Evolutionary conservation across 352 stramenopile species (phyloP).

Genomic region (Globisporangium spinosum): DNA sequence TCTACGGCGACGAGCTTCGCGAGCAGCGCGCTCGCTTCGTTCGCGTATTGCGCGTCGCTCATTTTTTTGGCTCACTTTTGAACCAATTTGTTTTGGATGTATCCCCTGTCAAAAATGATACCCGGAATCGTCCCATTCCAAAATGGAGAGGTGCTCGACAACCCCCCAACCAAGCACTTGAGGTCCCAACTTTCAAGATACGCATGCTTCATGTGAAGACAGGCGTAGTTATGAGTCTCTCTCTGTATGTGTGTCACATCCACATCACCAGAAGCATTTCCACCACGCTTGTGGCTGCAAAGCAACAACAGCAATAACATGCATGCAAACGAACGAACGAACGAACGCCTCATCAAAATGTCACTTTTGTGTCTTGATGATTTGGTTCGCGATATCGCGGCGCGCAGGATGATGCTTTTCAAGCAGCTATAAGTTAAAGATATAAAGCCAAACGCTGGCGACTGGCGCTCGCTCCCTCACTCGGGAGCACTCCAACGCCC

Average conservation of each 20-base stretch:
- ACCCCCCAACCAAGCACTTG: background rate
- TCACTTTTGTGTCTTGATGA: slow-evolving; percentile 7
- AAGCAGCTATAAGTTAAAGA: slow-evolving; percentile 11
- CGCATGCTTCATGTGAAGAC: background rate
- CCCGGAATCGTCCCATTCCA: background rate
- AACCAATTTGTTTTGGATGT: background rate
- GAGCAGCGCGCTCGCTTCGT: slow-evolving; percentile 13
- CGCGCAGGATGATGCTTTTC: background rate
- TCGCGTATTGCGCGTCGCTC: background rate
- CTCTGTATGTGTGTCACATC: too few species aligned
- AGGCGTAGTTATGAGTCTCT: too few species aligned
- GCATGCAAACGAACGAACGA: too few species aligned
- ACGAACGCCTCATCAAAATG: background rate
- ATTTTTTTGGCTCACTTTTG: slow-evolving; percentile 10
- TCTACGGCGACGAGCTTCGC: slow-evolving; percentile 17
- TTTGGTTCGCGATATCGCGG: background rate
- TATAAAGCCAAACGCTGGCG: slow-evolving; percentile 3
- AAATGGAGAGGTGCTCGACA: background rate
- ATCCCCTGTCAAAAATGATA: slow-evolving; percentile 6
- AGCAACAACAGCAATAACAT: background rate
- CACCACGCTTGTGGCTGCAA: too few species aligned
- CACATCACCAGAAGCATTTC: too few species aligned
- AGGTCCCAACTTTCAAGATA: background rate
- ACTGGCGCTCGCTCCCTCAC: background rate
- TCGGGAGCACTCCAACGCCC: background rate